A percentile compares a stretch with the other conserved stretches of the same genome.
phyloP scores from a whole-genome alignment of 148 eudicot species.

The Salicornia ramosissima region DNA sequence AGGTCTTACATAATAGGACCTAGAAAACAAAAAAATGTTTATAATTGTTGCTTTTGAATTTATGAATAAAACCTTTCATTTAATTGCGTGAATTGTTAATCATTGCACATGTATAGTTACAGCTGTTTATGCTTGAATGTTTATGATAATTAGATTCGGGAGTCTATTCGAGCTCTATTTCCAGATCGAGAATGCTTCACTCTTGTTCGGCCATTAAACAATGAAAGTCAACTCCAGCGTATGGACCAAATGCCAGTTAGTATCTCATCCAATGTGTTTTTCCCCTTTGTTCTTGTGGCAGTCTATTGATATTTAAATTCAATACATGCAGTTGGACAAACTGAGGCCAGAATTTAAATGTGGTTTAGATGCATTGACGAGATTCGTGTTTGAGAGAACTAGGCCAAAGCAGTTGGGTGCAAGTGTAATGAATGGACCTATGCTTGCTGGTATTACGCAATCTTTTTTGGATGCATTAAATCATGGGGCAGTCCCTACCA shows the following conservation, averaged over 20 bases:
- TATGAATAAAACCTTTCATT: background rate
- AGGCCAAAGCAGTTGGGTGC: conserved; percentile 95
- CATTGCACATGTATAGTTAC: background rate
- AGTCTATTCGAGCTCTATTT: conserved; percentile 91
- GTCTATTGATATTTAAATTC: background rate
- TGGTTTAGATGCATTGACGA: conserved; percentile 88
- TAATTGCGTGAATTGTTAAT: background rate
- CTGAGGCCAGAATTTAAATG: conserved; percentile 86
- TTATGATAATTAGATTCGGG: conserved; percentile 61
- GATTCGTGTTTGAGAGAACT: conserved; percentile 90
- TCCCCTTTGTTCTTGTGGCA: background rate
- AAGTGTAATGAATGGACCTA: conserved; percentile 87
- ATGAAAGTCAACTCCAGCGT: conserved; percentile 83
- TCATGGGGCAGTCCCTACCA: conserved; percentile 96
- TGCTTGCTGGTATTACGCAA: conserved; percentile 84
- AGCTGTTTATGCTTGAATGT: conserved; percentile 14
- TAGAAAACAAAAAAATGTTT: background rate
- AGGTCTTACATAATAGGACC: background rate
- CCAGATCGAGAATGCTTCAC: conserved; percentile 97
- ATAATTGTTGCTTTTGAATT: background rate
- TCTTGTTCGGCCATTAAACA: conserved; percentile 86
- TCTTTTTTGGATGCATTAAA: conserved; percentile 91
- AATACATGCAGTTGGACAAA: conserved; percentile 56
- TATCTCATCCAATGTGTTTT: conserved; percentile 15
- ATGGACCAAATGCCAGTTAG: conserved; percentile 91